Evolutionary conservation across 768 basidiomycete species (phyloP), one percentile per base, ranked within the genome.

Genomic region (Suillus ampliporus): DNA sequence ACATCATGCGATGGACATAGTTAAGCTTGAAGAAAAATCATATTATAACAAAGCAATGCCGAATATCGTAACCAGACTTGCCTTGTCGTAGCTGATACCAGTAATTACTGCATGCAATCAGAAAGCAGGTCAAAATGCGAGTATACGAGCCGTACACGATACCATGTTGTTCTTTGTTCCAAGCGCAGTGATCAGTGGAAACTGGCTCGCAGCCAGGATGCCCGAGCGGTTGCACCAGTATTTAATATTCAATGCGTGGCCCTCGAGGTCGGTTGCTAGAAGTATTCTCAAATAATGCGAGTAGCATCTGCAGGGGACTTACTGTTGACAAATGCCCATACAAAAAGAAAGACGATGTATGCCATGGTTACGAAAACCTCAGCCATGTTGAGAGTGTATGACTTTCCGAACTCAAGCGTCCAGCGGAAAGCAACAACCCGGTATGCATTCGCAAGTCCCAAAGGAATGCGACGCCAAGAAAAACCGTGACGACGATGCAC

Each of bases 1-100:
- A 81, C 3, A 73, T 69, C 63, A 83, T 77, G 9, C 85, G 79
- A 67, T 87, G 86, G 3, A 78, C 28, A 40, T 75, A 71, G 59
- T 79, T 78, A 23, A 79, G 65, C 78, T 79, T n/a, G n/a, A n/a
- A n/a, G n/a, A n/a, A n/a, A n/a, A n/a, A n/a, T n/a, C n/a, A n/a
- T n/a, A n/a, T n/a, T n/a, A n/a, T n/a, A n/a, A n/a, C n/a, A n/a
- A n/a, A n/a, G n/a, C n/a, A n/a, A n/a, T n/a, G n/a, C n/a, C n/a
- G n/a, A n/a, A n/a, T n/a, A n/a, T n/a, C n/a, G n/a, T n/a, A n/a
- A n/a, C n/a, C n/a, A n/a, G 6, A 4, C 44, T 47, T 38, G 72
- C 71, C 66, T 61, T 72, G 53, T 72, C 68, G 10, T 64, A 58
- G 5, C 71, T 61, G 57, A 72, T 64, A 31, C 59, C 69, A 31